phyloP scores from a whole-genome alignment of 768 basidiomycete species.

The Mycena leptocephala region DNA sequence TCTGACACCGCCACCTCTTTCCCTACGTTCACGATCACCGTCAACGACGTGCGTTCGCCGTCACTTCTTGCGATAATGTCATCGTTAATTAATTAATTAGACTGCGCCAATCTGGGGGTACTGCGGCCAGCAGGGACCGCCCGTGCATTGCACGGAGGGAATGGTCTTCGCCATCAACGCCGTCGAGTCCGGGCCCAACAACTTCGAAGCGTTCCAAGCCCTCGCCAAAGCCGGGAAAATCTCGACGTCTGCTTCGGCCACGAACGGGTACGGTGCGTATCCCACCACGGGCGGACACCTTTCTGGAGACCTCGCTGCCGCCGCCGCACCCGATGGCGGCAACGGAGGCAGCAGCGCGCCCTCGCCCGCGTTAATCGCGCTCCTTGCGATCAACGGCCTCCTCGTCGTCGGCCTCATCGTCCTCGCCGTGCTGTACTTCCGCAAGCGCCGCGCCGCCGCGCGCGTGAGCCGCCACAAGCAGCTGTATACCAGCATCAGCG shows the following conservation, averaged over 20 bases:
- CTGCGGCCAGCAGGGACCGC: slow-evolving; percentile 55
- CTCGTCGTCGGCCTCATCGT: slow-evolving; percentile 37
- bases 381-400: slow-evolving; percentile 42
- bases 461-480: slow-evolving; percentile 9
- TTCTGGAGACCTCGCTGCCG: slow-evolving; percentile 12
- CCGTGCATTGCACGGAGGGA: slow-evolving; percentile 56
- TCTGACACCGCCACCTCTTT: slow-evolving; percentile 43
- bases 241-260: neutral
- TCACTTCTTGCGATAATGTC: neutral
- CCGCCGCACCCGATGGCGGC: slow-evolving; percentile 23
- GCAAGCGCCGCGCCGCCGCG: slow-evolving; percentile 28
- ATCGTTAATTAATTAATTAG: too few relatives aligned
- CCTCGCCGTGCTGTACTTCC: slow-evolving; percentile 25
- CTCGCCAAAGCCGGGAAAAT: neutral
- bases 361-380: slow-evolving; percentile 35
- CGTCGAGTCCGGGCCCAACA: slow-evolving; percentile 45
- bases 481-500: slow-evolving; percentile 32
- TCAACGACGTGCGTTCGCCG: slow-evolving; percentile 54
- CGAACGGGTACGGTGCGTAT: too few relatives aligned
- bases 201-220: slow-evolving; percentile 55
- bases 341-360: slow-evolving; percentile 44
- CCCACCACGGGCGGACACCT: too few relatives aligned
- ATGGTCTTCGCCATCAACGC: slow-evolving; percentile 69
- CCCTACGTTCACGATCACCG: slow-evolving; percentile 59
- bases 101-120: slow-evolving; percentile 56